Evolutionary conservation across 2,329 filamentous ascomycete genomes (phyloP), one percentile per base, ranked within the genome.

Genomic region (Macrophomina pseudophaseolina): DNA sequence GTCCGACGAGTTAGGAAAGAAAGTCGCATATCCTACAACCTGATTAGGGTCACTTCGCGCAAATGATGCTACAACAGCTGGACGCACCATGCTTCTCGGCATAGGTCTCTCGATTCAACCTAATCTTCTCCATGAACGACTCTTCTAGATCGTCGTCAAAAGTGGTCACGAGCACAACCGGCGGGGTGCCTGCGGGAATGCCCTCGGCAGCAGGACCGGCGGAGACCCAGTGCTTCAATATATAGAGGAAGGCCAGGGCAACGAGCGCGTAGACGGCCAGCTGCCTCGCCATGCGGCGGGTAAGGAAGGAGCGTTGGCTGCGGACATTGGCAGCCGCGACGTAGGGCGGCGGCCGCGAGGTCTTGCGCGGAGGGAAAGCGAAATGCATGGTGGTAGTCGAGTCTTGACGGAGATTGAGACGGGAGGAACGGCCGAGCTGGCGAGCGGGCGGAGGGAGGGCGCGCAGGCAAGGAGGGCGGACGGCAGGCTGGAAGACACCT

Each of bases 281-380:
- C 3, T 86, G 79, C 76, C 88, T 88, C 64, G 90, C 74, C 71
- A 90, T 88, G 74, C 85, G 87, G 71, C 87, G 85, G 69, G 91
- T 87, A 69, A 79, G 67, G 28, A 77, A 78, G 69, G 86, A 78
- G 71, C 84, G 80, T 74, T 88, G 81, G 70, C 86, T 84, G 74
- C 88, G 85, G 56, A 86, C 52, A 51, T 66, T 66, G 44, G 64
- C 53, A 23, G 54, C 64, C 11, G 64, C 84, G 70, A 85, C 84
- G 80, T 92, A 94, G 35, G 90, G 89, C 71, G 89, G 87, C 71
- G 91, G 88, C 75, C 90, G 88, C 71, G 91, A 94, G 75, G 87
- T 88, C 81, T 94, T 97, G 79, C 93, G 90, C 74, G 92, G 88
- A 65, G 93, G 93, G 73, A 96, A 89, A 70, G 94, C 93, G 84